Conservation (phyloP, 257 asterid species). For the Salvia hispanica region DNA sequence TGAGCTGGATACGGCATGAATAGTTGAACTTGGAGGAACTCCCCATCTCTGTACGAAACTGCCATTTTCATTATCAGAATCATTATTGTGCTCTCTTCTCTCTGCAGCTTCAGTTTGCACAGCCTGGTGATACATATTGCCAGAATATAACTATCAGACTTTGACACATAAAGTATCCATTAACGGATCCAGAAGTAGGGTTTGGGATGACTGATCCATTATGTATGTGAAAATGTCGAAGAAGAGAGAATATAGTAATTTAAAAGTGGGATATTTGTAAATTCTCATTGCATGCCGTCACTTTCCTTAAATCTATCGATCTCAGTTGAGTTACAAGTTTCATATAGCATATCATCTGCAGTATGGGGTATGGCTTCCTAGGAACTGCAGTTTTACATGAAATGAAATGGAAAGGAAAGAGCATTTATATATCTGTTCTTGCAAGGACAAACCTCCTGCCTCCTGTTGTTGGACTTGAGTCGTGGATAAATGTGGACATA, state of each 20-base stretch:
- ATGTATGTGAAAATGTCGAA: neutral
- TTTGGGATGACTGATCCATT: neutral
- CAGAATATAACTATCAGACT: conserved; percentile 5
- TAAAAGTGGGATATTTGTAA: neutral
- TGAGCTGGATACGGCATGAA: conserved; percentile 47
- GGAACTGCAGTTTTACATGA: neutral
- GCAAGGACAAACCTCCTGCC: conserved; percentile 50
- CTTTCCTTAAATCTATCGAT: neutral
- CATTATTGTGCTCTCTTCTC: conserved; percentile 37
- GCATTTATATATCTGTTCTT: neutral
- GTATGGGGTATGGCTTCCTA: neutral
- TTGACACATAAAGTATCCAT: conserved; percentile 10
- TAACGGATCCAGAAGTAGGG: neutral
- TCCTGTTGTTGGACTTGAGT: conserved; percentile 42
- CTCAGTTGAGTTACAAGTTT: conserved; percentile 3
- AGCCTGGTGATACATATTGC: conserved; percentile 37
- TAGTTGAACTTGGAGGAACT: conserved; percentile 49
- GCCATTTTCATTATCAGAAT: conserved; percentile 30
- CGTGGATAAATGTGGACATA: conserved; percentile 53
- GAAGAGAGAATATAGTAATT: neutral
- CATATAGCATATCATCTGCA: neutral
- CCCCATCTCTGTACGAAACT: conserved; percentile 19
- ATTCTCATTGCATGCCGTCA: neutral
- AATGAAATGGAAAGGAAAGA: neutral
- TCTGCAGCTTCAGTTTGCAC: conserved; percentile 37